Conservation (phyloP, 306 rosid genomes). For the Vigna trinervia region DNA sequence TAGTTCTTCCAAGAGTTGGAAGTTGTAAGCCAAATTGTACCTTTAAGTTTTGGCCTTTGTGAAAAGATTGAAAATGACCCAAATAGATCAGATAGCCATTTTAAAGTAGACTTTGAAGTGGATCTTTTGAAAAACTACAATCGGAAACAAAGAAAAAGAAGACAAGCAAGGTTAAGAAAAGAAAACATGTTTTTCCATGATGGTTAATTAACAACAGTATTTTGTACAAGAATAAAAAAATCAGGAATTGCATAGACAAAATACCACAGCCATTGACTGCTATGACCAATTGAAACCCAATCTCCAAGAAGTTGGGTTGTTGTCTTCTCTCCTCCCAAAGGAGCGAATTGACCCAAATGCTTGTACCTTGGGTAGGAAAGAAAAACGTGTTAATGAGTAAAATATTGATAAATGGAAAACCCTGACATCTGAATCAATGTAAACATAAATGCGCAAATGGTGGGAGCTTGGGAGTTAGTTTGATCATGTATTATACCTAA, state of each 20-base stretch:
- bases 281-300: constrained; percentile 93
- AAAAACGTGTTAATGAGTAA: constrained; percentile 34
- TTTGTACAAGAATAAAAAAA: constrained; percentile 8
- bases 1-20: constrained; percentile 29
- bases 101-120: constrained; percentile 76
- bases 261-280: constrained; percentile 99
- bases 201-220: not conserved
- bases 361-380: constrained; percentile 69
- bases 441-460: not conserved
- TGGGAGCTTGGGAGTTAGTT: constrained; percentile 11
- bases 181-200: not conserved
- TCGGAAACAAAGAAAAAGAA: constrained; percentile 22
- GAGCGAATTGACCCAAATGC: constrained; percentile 98
- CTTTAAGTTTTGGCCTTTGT: constrained; percentile 73
- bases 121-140: constrained; percentile 81
- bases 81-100: constrained; percentile 73
- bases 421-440: constrained; percentile 13
- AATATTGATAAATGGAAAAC: constrained; percentile 9
- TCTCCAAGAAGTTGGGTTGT: constrained; percentile 99
- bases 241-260: constrained; percentile 67
- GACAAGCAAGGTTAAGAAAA: constrained; percentile 10
- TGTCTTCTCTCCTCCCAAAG: constrained; percentile 96
- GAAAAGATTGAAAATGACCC: constrained; percentile 86
- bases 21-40: constrained; percentile 47
- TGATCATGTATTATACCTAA: constrained; percentile 64